A percentile compares a stretch with the other conserved stretches of the same genome.
Conservation (phyloP, 2,329 filamentous ascomycete genomes). For the Fusarium palustre region DNA sequence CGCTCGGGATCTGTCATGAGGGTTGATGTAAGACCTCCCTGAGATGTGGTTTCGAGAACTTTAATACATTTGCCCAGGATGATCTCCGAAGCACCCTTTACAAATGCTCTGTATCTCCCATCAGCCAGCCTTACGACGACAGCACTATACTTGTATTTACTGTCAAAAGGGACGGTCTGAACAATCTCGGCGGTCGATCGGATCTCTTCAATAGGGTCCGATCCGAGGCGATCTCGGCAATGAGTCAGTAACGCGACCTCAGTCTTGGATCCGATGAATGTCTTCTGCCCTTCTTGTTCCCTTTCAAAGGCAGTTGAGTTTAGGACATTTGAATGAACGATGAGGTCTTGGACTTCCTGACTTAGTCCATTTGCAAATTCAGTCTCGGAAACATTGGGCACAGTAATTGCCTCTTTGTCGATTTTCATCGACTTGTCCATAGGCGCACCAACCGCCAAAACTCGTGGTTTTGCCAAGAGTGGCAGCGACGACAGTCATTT, state of each 20-base stretch:
- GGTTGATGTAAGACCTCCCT: constrained; percentile 63
- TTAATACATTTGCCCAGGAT: constrained; percentile 60
- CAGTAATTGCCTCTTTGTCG: constrained; percentile 34
- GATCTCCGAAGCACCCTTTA: constrained; percentile 70
- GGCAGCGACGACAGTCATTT: constrained; percentile 80
- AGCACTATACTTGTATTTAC: constrained; percentile 67
- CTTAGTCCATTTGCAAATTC: constrained; percentile 44
- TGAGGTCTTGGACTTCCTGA: constrained; percentile 66
- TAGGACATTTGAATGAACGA: constrained; percentile 67
- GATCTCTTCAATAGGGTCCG: constrained; percentile 59
- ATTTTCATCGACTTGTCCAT: constrained; percentile 41
- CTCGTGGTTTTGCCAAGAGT: constrained; percentile 64
- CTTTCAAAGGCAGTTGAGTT: constrained; percentile 70
- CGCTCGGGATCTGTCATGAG: constrained; percentile 65
- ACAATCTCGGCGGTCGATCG: constrained; percentile 60
- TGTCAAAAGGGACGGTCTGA: constrained; percentile 67
- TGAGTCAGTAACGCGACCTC: constrained; percentile 66
- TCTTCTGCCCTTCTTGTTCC: constrained; percentile 57
- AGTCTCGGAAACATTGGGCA: constrained; percentile 46
- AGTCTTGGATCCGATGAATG: constrained; percentile 68
- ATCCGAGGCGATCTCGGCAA: constrained; percentile 62
- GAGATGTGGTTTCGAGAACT: constrained; percentile 63
- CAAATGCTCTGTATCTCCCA: constrained; percentile 60
- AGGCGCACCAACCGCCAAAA: constrained; percentile 45
- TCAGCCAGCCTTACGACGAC: constrained; percentile 63